Evolutionary conservation across 371 early-diverging fungal genomes (phyloP), one percentile per base, ranked within the genome.

Genomic region (Lichtheimia corymbifera): DNA sequence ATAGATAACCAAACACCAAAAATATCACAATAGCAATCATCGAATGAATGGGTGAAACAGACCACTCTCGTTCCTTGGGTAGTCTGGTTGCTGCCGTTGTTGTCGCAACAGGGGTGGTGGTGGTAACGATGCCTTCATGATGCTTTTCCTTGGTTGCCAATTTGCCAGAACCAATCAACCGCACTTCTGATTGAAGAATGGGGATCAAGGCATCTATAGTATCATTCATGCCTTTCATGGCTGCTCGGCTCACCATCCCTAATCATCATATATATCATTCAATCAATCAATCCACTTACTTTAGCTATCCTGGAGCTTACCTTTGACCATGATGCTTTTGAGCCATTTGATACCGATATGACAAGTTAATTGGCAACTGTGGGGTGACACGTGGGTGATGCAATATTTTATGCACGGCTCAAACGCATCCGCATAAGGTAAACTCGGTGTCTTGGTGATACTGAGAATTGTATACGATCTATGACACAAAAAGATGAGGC

Each of bases 351-450:
- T 69, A n/a, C 82, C 83, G 4, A 75, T 68, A 4, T 76, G 73
- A 57, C 83, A 84, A 5, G 59, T 58, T 13, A 86, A 49, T 28
- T 65, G 74, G 55, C 81, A 82, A 7, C 61, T 62, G 0, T 54
- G 59, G n/a, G 65, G 60, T 12, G 62, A 57, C 1, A 70, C 66
- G 43, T 64, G 76, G 0, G 86, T 84, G 50, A 86, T 80, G 50
- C 86, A 86, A 50, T 76, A 80, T 27, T 79, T 76, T 20, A 82
- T 63, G 13, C 67, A 59, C 0, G 86, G 84, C 5, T 79, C 59
- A 59, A 86, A 86, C 0, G 83, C 79, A 64, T 86, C 86, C 9
- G 82, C 80, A 61, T 84, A 86, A 1, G 84, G 83, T 63, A 86
- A 50, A 47, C 61, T 58, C 3, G 78, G 74, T 7, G 81, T 75